A percentile compares a stretch with the other conserved stretches of the same genome.
Evolutionary conservation across 768 basidiomycete genomes (phyloP).

Genomic region (Phaffia australis): DNA sequence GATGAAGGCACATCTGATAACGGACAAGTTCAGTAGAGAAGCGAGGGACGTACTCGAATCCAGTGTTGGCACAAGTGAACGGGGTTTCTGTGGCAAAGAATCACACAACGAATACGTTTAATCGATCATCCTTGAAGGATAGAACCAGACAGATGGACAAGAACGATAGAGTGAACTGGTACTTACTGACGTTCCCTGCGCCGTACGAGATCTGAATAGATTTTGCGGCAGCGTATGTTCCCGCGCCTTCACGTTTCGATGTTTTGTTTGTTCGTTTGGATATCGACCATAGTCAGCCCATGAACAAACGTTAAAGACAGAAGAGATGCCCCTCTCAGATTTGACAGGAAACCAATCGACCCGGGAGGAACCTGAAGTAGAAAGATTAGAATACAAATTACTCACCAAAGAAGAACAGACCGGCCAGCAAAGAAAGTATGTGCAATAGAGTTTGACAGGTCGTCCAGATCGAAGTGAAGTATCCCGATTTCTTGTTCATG

Average conservation of each 20-base stretch:
- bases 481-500: slow-evolving; percentile 23
- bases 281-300: too few relatives aligned
- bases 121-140: background rate
- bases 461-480: slow-evolving; percentile 9
- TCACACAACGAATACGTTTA: too few relatives aligned
- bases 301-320: too few relatives aligned
- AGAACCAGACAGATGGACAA: background rate
- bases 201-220: slow-evolving; percentile 28
- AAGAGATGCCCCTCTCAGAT: background rate
- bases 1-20: background rate
- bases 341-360: slow-evolving; percentile 2
- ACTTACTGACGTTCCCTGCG: slow-evolving; percentile 5
- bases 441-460: slow-evolving; percentile 25
- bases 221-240: slow-evolving; percentile 28
- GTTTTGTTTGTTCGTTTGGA: too few relatives aligned
- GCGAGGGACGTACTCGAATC: slow-evolving; percentile 21
- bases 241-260: slow-evolving; percentile 20
- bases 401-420: slow-evolving; percentile 1
- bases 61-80: slow-evolving; percentile 28
- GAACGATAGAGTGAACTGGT: background rate
- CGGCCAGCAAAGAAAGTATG: slow-evolving; percentile 23
- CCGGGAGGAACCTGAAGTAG: background rate
- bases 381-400: background rate
- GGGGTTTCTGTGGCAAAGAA: slow-evolving; percentile 26
- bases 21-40: background rate